phyloP scores from a whole-genome alignment of 805 yeast genomes.

The Cyberlindnera euphorbiiphila region DNA sequence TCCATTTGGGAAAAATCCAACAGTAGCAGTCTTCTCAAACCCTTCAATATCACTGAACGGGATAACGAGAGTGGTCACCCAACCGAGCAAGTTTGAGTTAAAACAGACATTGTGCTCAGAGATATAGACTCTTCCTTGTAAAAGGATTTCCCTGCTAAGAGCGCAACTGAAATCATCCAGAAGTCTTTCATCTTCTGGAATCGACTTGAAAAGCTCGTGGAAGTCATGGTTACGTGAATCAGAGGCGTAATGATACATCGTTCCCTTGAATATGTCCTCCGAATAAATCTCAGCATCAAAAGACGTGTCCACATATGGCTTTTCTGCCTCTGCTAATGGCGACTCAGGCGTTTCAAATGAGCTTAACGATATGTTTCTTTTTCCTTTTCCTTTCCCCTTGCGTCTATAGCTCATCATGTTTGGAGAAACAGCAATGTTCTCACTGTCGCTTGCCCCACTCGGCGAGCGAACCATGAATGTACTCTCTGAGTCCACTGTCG shows the following conservation, averaged over 20 bases:
- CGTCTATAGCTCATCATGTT: constrained; percentile 27
- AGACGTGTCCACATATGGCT: constrained; percentile 5
- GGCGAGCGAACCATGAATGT: background rate
- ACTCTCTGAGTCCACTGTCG: constrained; percentile 1
- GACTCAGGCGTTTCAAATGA: constrained; percentile 20
- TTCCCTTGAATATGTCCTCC: constrained; percentile 54
- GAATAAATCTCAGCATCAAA: constrained; percentile 43
- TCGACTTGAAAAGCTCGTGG: constrained; percentile 65
- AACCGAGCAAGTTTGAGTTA: constrained; percentile 81
- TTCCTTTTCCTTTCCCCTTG: constrained; percentile 9
- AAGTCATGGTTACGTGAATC: constrained; percentile 67
- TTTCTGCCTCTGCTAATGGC: constrained; percentile 17
- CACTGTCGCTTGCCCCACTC: background rate
- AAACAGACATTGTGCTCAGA: constrained; percentile 79
- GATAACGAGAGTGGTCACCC: constrained; percentile 80
- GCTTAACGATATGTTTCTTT: constrained; percentile 18
- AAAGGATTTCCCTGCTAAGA: constrained; percentile 73
- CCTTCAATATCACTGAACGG: constrained; percentile 65
- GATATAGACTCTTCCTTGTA: constrained; percentile 84
- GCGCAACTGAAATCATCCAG: constrained; percentile 92
- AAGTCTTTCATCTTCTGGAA: constrained; percentile 66
- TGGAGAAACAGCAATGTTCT: constrained; percentile 18
- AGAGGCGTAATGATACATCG: constrained; percentile 62
- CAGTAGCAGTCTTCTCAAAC: constrained; percentile 81
- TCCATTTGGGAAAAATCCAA: constrained; percentile 89